A percentile compares a stretch with the other conserved stretches of the same genome.
Evolutionary conservation across 1,284 basidiomycete species (phyloP).

Genomic region (Cryptococcus sp.): DNA sequence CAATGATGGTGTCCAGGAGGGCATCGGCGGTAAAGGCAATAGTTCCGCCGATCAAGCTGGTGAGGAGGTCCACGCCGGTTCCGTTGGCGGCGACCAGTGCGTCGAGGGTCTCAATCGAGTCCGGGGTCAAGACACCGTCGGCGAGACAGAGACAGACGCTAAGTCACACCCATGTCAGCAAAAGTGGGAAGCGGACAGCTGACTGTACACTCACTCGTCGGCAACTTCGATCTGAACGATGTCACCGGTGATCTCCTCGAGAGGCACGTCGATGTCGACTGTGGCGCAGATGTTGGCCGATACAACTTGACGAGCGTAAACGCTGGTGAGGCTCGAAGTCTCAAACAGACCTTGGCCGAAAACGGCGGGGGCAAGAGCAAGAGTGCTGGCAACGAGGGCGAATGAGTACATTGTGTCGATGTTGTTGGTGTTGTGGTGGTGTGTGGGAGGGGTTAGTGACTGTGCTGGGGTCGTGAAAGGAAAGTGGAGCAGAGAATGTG

Average conservation of each 20-base stretch:
- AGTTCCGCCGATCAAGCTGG: background rate
- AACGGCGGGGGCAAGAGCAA: too few relatives aligned
- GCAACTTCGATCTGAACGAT: background rate
- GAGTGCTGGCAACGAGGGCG: too few relatives aligned
- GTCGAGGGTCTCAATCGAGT: constrained; percentile 1
- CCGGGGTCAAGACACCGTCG: constrained; percentile 9
- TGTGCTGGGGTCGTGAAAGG: too few relatives aligned
- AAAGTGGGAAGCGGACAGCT: background rate
- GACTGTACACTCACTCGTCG: background rate
- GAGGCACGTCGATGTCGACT: background rate
- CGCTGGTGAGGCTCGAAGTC: too few relatives aligned
- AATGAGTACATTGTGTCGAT: too few relatives aligned
- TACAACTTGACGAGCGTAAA: background rate
- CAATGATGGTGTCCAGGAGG: background rate
- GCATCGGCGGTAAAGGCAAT: background rate
- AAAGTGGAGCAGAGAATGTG: too few relatives aligned
- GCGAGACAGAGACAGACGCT: constrained; percentile 14
- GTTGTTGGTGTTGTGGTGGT: too few relatives aligned
- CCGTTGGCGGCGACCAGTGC: background rate
- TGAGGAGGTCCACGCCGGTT: constrained; percentile 1
- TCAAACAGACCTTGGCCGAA: too few relatives aligned
- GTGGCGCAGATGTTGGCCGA: constrained; percentile 1
- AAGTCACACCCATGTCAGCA: background rate
- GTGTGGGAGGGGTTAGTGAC: too few relatives aligned
- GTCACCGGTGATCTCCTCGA: background rate